Evolutionary conservation across 108 stramenopile genomes (phyloP).

Genomic region (Cyclotella cryptica): DNA sequence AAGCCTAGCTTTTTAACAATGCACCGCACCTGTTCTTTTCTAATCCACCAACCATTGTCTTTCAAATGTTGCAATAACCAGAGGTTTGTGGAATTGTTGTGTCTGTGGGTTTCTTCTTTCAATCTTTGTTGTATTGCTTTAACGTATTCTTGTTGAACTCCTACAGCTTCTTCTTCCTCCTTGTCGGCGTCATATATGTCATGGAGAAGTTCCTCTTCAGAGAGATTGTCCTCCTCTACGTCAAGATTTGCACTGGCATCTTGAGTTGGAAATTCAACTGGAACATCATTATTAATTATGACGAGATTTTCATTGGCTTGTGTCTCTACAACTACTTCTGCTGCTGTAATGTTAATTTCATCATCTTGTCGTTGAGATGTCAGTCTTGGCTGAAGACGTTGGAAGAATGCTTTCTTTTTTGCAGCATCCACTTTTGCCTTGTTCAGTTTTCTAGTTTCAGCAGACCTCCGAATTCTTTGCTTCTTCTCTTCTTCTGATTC

Average conservation of each 20-base stretch:
- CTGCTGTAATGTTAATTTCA: neutral
- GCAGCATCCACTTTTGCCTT: neutral
- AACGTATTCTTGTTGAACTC: conserved; percentile 8
- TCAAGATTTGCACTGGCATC: conserved; percentile 7
- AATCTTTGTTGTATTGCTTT: conserved; percentile 20
- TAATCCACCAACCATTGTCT: conserved; percentile 32
- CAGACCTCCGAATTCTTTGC: neutral
- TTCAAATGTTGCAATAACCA: conserved; percentile 29
- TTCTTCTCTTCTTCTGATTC: neutral
- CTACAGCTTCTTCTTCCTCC: neutral
- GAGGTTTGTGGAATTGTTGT: neutral
- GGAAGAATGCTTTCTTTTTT: neutral
- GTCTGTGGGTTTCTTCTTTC: neutral
- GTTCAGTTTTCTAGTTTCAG: neutral
- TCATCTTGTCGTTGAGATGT: neutral
- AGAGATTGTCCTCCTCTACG: neutral
- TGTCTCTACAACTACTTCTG: neutral
- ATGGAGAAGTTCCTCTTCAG: neutral
- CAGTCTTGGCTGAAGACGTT: no score
- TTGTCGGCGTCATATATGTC: neutral
- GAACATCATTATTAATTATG: no score
- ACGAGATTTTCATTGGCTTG: no score
- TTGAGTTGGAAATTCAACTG: no score
- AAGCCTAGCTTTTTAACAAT: conserved; percentile 29
- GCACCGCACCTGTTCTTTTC: neutral